These are phyloP conservation scores for Dioscorea dumetorum DNA, from an alignment of 106 monocot species.

Conservation along the genomic window DNA sequence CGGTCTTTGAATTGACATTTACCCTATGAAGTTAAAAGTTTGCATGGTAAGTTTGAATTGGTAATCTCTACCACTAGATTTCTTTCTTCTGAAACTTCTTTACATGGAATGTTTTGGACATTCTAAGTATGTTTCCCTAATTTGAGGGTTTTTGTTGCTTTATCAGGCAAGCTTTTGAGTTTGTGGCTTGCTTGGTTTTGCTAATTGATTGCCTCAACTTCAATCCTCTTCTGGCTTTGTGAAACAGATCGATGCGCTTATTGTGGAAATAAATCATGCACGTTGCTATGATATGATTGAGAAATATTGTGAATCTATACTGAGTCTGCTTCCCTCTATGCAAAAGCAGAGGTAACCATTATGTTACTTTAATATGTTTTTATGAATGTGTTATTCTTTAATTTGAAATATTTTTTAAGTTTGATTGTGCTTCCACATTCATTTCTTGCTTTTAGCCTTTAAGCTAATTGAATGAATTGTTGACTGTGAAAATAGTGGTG, in stretches of 20 bases:
- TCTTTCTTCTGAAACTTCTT: background rate
- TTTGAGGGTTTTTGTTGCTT: background rate
- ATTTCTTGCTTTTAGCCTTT: too few relatives aligned
- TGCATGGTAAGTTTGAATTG: background rate
- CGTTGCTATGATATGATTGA: slow-evolving; percentile 79
- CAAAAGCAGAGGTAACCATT: slow-evolving; percentile 54
- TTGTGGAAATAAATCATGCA: slow-evolving; percentile 51
- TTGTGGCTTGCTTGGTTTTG: background rate
- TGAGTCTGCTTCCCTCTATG: slow-evolving; percentile 33
- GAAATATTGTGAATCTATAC: slow-evolving; percentile 39
- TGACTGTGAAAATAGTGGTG: too few relatives aligned
- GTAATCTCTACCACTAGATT: background rate
- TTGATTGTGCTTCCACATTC: too few relatives aligned
- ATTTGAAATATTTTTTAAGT: background rate
- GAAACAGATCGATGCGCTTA: slow-evolving; percentile 63
- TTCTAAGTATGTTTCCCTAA: background rate
- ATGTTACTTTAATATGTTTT: background rate
- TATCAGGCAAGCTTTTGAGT: background rate
- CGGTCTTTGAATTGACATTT: too few relatives aligned
- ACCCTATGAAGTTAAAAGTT: background rate
- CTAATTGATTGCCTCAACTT: background rate
- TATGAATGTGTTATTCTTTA: background rate
- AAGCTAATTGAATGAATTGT: too few relatives aligned
- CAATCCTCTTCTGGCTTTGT: slow-evolving; percentile 2
- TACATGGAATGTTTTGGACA: background rate